Evolutionary conservation across 345 rosid genomes (phyloP).

Genomic region (Sonneratia caseolaris): DNA sequence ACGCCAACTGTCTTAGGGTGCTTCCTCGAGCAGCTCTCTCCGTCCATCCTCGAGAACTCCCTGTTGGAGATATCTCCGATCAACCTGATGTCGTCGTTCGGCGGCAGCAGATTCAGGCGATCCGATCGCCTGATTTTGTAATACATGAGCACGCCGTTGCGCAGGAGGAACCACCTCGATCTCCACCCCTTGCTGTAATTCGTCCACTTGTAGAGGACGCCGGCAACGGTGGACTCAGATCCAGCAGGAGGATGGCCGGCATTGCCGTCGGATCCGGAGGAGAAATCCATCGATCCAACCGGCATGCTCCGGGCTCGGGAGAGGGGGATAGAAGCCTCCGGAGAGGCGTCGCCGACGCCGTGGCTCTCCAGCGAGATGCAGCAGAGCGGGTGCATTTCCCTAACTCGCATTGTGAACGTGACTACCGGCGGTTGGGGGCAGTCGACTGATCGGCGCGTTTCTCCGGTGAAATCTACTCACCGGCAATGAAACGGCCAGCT

Average conservation of each 20-base stretch:
- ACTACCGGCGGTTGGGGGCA: neutral
- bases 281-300: constrained; percentile 19
- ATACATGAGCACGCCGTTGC: constrained; percentile 70
- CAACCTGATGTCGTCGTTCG: constrained; percentile 50
- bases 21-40: constrained; percentile 39
- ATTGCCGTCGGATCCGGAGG: constrained; percentile 29
- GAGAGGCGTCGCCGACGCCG: constrained; percentile 47
- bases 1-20: constrained; percentile 62
- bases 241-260: constrained; percentile 19
- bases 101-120: constrained; percentile 35
- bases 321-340: constrained; percentile 34
- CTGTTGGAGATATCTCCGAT: constrained; percentile 62
- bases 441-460: constrained; percentile 1
- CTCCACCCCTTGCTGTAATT: constrained; percentile 98
- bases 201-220: constrained; percentile 89
- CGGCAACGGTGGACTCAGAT: constrained; percentile 70
- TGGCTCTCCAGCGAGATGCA: constrained; percentile 78
- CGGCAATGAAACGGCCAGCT: neutral
- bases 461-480: neutral
- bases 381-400: constrained; percentile 90
- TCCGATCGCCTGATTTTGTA: constrained; percentile 70
- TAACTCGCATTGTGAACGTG: constrained; percentile 53
- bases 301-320: constrained; percentile 62
- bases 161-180: constrained; percentile 85
- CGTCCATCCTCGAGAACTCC: constrained; percentile 47